phyloP scores from a whole-genome alignment of 2,329 filamentous ascomycete genomes.

The Penicillium hesseltinei region DNA sequence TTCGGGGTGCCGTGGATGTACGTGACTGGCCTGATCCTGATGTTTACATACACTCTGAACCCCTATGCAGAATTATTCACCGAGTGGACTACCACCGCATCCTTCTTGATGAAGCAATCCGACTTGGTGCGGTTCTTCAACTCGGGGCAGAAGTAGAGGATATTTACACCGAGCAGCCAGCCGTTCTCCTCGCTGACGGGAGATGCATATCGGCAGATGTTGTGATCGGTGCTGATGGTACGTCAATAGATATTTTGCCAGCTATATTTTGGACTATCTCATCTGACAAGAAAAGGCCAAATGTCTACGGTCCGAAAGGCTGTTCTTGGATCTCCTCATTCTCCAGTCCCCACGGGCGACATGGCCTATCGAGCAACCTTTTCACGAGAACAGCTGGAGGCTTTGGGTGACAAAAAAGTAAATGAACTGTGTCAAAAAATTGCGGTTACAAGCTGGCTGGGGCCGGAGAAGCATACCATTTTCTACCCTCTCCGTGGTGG shows the following conservation, averaged over 20 bases:
- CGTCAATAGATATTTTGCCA: background rate
- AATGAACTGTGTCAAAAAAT: constrained; percentile 51
- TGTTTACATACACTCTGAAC: background rate
- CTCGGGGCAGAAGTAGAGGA: constrained; percentile 8
- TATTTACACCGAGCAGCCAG: constrained; percentile 1
- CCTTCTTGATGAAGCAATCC: constrained; percentile 15
- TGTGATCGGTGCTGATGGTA: constrained; percentile 23
- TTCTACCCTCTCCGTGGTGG: constrained; percentile 61
- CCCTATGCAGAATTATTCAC: constrained; percentile 20
- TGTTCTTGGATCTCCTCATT: constrained; percentile 40
- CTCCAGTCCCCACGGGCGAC: constrained; percentile 58
- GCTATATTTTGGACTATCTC: background rate
- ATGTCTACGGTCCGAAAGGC: constrained; percentile 14
- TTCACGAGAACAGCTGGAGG: constrained; percentile 46
- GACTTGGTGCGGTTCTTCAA: constrained; percentile 13
- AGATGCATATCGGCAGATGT: constrained; percentile 16
- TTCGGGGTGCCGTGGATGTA: constrained; percentile 29
- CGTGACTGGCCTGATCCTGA: background rate
- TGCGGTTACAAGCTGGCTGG: constrained; percentile 60
- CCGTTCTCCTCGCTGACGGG: constrained; percentile 7
- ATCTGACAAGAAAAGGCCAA: constrained; percentile 9
- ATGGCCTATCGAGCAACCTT: constrained; percentile 60
- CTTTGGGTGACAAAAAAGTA: constrained; percentile 31
- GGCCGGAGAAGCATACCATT: constrained; percentile 59
- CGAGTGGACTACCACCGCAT: constrained; percentile 20